Evolutionary conservation across 306 rosid genomes (phyloP), one percentile per base, ranked within the genome.

Genomic region (Quercus variabilis): DNA sequence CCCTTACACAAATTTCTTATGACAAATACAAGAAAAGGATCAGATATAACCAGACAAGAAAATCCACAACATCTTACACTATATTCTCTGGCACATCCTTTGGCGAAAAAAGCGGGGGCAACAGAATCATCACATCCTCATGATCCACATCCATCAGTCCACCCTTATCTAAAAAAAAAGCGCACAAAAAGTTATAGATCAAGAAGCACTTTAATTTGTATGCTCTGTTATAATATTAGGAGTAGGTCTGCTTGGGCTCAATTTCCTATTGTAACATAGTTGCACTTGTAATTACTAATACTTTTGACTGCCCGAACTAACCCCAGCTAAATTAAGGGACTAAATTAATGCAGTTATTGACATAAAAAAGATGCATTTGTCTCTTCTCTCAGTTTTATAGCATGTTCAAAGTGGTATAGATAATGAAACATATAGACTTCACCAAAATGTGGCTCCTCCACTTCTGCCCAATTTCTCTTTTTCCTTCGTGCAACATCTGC

Each of bases 61-160:
- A 76, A 1, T 65, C n/a, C 9, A 23, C 62, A 86, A 13, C 71
- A 73, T 76, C 95, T 81, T 85, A 94, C 99, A 88, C 97, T 84
- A 94, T 76, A 88, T 83, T 86, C 81, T 91, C 97, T 0, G 97
- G 99, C 55, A 90, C 60, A 73, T 94, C 97, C 86, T 94, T 94
- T 30, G 85, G 89, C 33, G 97, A 74, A 81, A 92, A 94, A 74
- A 91, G 59, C 30, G 90, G 91, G 35, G 99, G 99, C 82, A 92
- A 76, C 58, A 94, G 64, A 70, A 92, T 86, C 99, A 94, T 94
- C 56, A 86, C 85, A 80, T 92, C 92, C 77, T 87, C 97, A 75
- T 87, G 91, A 82, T 90, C 97, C 74, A 85, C 82, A 74, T 87
- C 91, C 82, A 91, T 78, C 38, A 84, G 82, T 69, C 87, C 88